Conservation (phyloP, 2,329 filamentous ascomycete genomes). For the Xylariaceae sp. region DNA sequence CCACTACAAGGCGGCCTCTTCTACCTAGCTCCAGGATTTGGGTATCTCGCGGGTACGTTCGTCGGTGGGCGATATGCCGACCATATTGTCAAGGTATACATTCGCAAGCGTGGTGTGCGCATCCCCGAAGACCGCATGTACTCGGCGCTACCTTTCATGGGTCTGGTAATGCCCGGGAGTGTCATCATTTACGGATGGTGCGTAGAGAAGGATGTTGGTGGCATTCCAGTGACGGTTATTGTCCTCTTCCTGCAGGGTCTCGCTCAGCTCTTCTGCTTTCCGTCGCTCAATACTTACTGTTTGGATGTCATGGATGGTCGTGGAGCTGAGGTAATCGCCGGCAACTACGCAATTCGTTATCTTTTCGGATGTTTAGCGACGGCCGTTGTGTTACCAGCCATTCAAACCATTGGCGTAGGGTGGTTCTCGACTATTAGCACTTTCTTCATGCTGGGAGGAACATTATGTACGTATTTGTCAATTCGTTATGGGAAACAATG, state of each 20-base stretch:
- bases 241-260: slow-evolving; percentile 78
- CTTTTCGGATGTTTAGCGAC: slow-evolving; percentile 74
- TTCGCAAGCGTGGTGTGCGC: slow-evolving; percentile 57
- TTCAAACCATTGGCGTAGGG: slow-evolving; percentile 77
- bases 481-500: slow-evolving; percentile 51
- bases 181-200: slow-evolving; percentile 69
- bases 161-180: slow-evolving; percentile 65
- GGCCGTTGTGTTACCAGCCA: slow-evolving; percentile 74
- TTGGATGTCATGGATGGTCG: slow-evolving; percentile 79
- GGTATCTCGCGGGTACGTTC: slow-evolving; percentile 70
- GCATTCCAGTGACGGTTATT: slow-evolving; percentile 68
- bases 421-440: slow-evolving; percentile 74
- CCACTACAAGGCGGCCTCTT: slow-evolving; percentile 71
- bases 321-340: slow-evolving; percentile 76
- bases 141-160: slow-evolving; percentile 65
- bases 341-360: slow-evolving; percentile 82
- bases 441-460: slow-evolving; percentile 46
- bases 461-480: slow-evolving; percentile 46
- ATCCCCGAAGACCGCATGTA: slow-evolving; percentile 74
- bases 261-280: slow-evolving; percentile 78
- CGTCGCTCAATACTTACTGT: slow-evolving; percentile 79
- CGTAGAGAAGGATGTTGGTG: slow-evolving; percentile 57
- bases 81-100: slow-evolving; percentile 48
- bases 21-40: slow-evolving; percentile 72
- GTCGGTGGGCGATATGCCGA: slow-evolving; percentile 63